Evolutionary conservation across 2,329 filamentous ascomycete species (phyloP).

Genomic region (Aspergillus sp.): DNA sequence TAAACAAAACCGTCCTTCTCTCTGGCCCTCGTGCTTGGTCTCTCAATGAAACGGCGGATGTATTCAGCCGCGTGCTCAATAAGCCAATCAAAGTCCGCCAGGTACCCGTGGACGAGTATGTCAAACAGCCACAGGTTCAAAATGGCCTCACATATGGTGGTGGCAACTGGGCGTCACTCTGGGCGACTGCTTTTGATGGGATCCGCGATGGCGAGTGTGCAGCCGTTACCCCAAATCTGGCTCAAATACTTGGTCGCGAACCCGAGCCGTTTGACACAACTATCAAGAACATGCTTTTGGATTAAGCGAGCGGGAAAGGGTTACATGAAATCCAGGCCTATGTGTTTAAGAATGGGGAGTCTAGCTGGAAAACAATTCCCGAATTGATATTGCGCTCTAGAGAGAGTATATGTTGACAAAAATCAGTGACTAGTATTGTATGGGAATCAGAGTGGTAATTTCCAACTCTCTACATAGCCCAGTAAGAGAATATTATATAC

Average conservation of each 20-base stretch:
- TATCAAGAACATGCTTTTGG: no score
- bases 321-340: no score
- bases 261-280: slow-evolving; percentile 32
- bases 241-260: slow-evolving; percentile 32
- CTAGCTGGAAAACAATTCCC: no score
- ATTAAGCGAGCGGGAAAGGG: no score
- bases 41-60: slow-evolving; percentile 19
- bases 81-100: slow-evolving; percentile 19
- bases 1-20: slow-evolving; percentile 18
- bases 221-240: slow-evolving; percentile 29
- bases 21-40: slow-evolving; percentile 19
- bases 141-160: slow-evolving; percentile 20
- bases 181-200: slow-evolving; percentile 40
- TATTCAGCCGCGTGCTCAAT: slow-evolving; percentile 12
- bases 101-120: slow-evolving; percentile 34
- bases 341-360: no score
- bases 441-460: no score
- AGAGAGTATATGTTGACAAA: no score
- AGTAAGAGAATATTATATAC: no score
- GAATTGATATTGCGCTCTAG: no score
- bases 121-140: slow-evolving; percentile 26
- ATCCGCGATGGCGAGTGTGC: slow-evolving; percentile 36
- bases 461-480: no score
- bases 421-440: no score
- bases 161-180: slow-evolving; percentile 26